Base-by-base conservation (phyloP, 2,329 filamentous ascomycete genomes). In the Orbilia brochopaga region DNA sequence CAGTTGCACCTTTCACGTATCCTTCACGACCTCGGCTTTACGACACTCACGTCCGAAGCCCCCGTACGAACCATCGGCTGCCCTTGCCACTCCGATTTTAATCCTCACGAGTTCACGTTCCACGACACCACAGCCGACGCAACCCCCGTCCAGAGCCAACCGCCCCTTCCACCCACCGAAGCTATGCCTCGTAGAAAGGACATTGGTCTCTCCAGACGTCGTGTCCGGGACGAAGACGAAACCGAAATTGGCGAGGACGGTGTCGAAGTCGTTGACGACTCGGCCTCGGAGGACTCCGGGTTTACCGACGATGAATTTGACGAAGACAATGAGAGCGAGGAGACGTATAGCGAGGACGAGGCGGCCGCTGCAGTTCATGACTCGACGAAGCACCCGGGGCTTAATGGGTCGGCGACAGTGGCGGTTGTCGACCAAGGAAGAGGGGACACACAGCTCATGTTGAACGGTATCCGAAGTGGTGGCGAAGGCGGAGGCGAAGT, bases 141-240 rank as follows among this genome's bases (percentile, higher is more conserved):
- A 51, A 52, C 42, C 46, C 60, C 42, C 53, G 46, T 44, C 44
- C 23, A 56, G 61, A 64, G 56, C 62, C 55, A 46, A 60, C 37
- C 55, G 10, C 64, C 67, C 51, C 63, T 62, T 74, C 69, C 75
- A 79, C 74, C 85, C 85, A 83, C 82, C 81, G 78, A 79, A 81
- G 62, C 79, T 44, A 72, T 72, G 67, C 60, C 84, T 77, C 84
- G 85, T 78, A 85, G 86, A 79, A 87, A 85, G 81, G 88, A 87
- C 80, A 79, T 86, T 76, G 85, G 89, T 79, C 86, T 86, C 78
- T 86, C 86, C 76, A 85, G 88, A 77, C 86, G 88, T 78, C 83
- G 87, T 75, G 87, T 87, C 79, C 87, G 90, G 77, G 88, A 90
- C 78, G 87, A 84, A 75, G 88, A 90, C 76, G 88, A 90, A 75